Conservation (phyloP, 1,284 basidiomycete genomes). For the Rhizoctonia solani region DNA sequence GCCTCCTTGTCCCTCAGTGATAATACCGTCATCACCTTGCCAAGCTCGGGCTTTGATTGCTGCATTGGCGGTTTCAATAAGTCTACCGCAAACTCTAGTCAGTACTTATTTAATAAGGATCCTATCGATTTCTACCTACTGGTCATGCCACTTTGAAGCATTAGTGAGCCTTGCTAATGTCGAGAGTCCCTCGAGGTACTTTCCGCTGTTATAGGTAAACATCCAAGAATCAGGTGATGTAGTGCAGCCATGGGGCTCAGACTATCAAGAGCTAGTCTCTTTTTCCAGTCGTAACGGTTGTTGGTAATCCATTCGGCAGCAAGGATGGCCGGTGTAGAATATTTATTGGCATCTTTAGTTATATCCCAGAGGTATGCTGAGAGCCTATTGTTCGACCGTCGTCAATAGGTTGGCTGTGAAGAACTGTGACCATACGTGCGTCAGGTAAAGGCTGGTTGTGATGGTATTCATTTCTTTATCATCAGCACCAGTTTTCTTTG, state of each 20-base stretch:
- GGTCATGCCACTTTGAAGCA: slow-evolving; percentile 39
- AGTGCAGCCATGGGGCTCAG: slow-evolving; percentile 52
- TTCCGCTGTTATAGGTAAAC: slow-evolving; percentile 59
- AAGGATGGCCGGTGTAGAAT: slow-evolving; percentile 52
- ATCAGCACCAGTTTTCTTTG: background rate
- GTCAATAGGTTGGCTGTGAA: no score
- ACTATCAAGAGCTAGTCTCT: slow-evolving; percentile 53
- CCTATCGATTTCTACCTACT: background rate
- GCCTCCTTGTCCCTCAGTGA: slow-evolving; percentile 52
- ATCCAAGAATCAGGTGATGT: slow-evolving; percentile 38
- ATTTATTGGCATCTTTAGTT: slow-evolving; percentile 52
- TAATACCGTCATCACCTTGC: slow-evolving; percentile 54
- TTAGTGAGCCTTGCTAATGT: slow-evolving; percentile 51
- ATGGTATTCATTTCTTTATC: slow-evolving; percentile 41
- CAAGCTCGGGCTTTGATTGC: slow-evolving; percentile 51
- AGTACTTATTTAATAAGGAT: background rate
- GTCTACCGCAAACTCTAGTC: slow-evolving; percentile 42
- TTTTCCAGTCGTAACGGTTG: slow-evolving; percentile 50
- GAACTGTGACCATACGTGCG: slow-evolving; percentile 36
- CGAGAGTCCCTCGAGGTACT: slow-evolving; percentile 55
- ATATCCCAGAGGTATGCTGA: slow-evolving; percentile 55
- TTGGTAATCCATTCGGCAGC: slow-evolving; percentile 55
- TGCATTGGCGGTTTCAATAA: slow-evolving; percentile 48
- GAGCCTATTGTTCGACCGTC: no score
- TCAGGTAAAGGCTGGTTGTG: slow-evolving; percentile 39